Percentiles rank a stretch among this genome's conserved stretches.
phyloP scores from a whole-genome alignment of 805 yeast species.

The Candida boleticola region DNA sequence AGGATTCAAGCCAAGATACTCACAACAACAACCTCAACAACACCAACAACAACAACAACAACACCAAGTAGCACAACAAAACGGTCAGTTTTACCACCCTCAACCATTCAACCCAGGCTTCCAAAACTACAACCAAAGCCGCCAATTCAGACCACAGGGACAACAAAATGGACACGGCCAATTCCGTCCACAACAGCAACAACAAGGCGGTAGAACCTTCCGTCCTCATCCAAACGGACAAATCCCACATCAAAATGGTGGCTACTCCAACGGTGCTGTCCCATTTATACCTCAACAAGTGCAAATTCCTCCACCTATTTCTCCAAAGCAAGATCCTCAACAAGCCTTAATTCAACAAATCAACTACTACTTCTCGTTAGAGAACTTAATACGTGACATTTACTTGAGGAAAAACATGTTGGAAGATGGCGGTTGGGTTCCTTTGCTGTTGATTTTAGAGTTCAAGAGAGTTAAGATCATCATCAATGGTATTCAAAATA shows the following conservation, averaged over 20 bases:
- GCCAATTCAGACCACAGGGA: conserved; percentile 24
- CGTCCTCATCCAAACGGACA: conserved; percentile 11
- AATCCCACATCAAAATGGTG: conserved; percentile 10
- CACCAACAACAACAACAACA: conserved; percentile 14
- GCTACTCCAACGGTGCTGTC: conserved; percentile 14
- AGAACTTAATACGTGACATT: conserved; percentile 82
- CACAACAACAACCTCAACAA: conserved; percentile 15
- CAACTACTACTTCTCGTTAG: conserved; percentile 87
- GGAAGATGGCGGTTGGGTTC: conserved; percentile 73
- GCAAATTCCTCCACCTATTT: conserved; percentile 45
- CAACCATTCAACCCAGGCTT: conserved; percentile 26
- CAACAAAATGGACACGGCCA: neutral
- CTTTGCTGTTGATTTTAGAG: conserved; percentile 56
- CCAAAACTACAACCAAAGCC: conserved; percentile 21
- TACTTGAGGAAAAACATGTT: conserved; percentile 82
- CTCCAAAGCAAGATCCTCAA: conserved; percentile 45
- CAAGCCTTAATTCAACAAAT: conserved; percentile 58
- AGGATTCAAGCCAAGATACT: conserved; percentile 16
- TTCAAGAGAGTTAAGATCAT: conserved; percentile 74
- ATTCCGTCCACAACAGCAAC: conserved; percentile 4
- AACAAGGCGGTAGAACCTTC: conserved; percentile 18
- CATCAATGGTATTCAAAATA: conserved; percentile 37
- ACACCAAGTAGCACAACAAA: conserved; percentile 19
- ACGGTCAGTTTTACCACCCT: conserved; percentile 30
- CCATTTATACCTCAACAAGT: conserved; percentile 19